Base-by-base conservation (phyloP, 2,329 filamentous ascomycete species). In the Diplodia corticola region DNA sequence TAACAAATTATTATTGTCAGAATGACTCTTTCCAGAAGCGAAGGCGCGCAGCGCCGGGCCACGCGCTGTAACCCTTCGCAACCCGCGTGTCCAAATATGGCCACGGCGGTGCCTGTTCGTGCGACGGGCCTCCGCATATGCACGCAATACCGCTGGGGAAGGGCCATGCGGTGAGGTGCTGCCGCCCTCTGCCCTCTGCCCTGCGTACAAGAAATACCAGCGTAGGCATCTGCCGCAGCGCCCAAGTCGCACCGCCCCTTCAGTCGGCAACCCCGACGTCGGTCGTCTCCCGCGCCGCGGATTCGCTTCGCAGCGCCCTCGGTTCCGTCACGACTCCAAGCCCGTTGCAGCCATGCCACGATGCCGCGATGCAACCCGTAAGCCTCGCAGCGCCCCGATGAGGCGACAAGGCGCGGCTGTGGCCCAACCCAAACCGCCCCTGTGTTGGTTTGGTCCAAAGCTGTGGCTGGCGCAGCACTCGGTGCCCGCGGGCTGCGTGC, bases 91-190 rank as follows among this genome's bases (percentile, higher is more conserved):
- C 57, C 57, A 24, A 61, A 61, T 48, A 35, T 22, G 44, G 57
- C 26, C 26, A 61, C 37, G 44, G 37, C 57, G 57, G 57, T 61
- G 57, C 57, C 57, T 61, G 57, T 49, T 61, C 26, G 57, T 61
- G 57, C 57, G 44, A 61, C 57, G 44, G 40, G 33, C 35, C 44
- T 49, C 57, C 57, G 57, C 57, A 61, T 35, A 61, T 57, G 54
- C 54, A 44, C 22, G 35, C 54, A 44, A 37, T 37, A 61, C 17
- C 24, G 37, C 55, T 48, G 40, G 55, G 40, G 55, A 60, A 60
- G 12, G 40, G 55, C 55, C 55, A 60, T 60, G 57, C 57, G 57
- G 57, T 61, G 57, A 61, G 57, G 40, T 49, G 40, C n/a, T 30
- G 26, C 40, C 44, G 37, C 37, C 5, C 28, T 61, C 57, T 61